phyloP scores from a whole-genome alignment of 2,329 filamentous ascomycete species.

The Albophoma yamanashiensis region DNA sequence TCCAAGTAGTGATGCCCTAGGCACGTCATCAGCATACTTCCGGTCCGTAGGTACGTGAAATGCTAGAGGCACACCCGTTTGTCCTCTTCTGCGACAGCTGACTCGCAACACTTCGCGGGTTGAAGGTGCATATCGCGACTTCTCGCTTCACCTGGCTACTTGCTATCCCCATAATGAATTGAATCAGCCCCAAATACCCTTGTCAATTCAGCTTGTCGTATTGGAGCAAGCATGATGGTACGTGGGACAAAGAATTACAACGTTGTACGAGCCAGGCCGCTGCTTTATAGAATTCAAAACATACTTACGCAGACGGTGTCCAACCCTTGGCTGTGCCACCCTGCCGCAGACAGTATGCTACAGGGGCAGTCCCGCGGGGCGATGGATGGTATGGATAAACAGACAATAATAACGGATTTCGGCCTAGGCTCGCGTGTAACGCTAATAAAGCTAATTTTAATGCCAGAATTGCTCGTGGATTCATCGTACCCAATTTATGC shows the following conservation, averaged over 20 bases:
- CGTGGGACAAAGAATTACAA: neutral
- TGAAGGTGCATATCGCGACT: neutral
- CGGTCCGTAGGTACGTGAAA: no score
- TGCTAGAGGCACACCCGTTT: slow-evolving; percentile 22
- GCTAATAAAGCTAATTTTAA: no score
- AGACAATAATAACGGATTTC: no score
- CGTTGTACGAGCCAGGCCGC: neutral
- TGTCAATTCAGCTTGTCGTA: neutral
- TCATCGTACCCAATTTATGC: no score
- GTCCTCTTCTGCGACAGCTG: slow-evolving; percentile 22
- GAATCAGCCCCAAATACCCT: neutral
- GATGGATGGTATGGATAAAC: no score
- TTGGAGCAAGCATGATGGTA: neutral
- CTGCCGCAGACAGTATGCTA: neutral
- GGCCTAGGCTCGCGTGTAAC: no score
- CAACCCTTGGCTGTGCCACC: neutral
- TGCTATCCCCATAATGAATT: slow-evolving; percentile 3
- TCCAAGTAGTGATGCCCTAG: slow-evolving; percentile 27
- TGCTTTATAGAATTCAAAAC: neutral
- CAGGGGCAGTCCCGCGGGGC: neutral
- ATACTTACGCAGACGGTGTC: neutral
- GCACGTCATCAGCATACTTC: neutral
- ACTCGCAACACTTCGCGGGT: slow-evolving; percentile 1
- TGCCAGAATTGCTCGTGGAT: no score
- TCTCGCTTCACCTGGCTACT: neutral